Conservation (phyloP, 495 filamentous ascomycete species). For the Aspergillus coremiiformis region DNA sequence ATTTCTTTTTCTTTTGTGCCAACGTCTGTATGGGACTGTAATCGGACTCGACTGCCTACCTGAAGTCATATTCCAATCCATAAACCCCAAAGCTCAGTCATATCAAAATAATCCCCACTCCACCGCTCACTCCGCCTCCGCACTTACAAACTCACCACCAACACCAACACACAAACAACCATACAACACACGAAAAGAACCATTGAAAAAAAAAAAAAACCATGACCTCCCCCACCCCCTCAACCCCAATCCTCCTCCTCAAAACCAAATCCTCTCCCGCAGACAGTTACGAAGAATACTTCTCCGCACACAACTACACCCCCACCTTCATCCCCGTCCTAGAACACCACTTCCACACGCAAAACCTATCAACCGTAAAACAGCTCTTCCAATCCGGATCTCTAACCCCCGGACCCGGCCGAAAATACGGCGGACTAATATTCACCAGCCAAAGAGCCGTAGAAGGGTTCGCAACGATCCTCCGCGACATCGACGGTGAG, state of each 20-base stretch:
- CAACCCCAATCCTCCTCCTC: slow-evolving; percentile 57
- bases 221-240: not conserved
- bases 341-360: slow-evolving; percentile 54
- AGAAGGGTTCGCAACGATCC: slow-evolving; percentile 68
- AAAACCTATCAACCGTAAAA: slow-evolving; percentile 40
- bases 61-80: not conserved
- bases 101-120: not conserved
- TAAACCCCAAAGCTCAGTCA: no score
- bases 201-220: not conserved
- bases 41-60: not conserved
- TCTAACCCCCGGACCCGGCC: slow-evolving; percentile 14
- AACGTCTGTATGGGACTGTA: not conserved
- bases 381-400: slow-evolving; percentile 30
- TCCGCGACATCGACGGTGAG: slow-evolving; percentile 40
- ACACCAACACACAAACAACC: not conserved
- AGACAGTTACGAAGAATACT: slow-evolving; percentile 74
- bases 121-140: not conserved
- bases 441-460: slow-evolving; percentile 94
- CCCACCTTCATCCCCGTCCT: slow-evolving; percentile 80
- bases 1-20: slow-evolving; percentile 29
- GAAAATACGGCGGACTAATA: slow-evolving; percentile 71
- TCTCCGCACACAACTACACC: slow-evolving; percentile 39
- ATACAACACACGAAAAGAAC: not conserved
- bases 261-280: slow-evolving; percentile 76
- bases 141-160: not conserved